Evolutionary conservation across 805 yeast species (phyloP), one percentile per base, ranked within the genome.

Genomic region (Clavispora santaluciae): DNA sequence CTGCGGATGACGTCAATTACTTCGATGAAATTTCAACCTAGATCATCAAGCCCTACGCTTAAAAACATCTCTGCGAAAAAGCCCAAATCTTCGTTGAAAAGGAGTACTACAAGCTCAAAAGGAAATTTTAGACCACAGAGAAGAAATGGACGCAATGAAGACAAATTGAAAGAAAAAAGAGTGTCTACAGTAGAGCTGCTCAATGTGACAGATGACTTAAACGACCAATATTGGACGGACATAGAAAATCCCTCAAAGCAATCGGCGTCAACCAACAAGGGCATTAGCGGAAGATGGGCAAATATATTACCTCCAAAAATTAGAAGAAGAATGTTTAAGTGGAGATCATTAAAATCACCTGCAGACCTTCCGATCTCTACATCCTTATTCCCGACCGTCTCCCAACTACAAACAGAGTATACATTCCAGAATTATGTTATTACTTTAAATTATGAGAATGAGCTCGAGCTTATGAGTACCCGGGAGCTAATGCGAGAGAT

Each of bases 301-400:
- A 88, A 85, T 61, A 95, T 89, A 1, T 87, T 87, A 51, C 96
- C 98, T 0, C 74, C 75, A 11, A 75, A 77, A 33, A 79, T 82
- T 12, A 78, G 75, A 39, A 69, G 86, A 40, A 76, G 78, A 51
- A 68, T 81, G 12, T 82, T 90, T 38, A 90, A 90, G 56, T 93
- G 99, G 99, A 77, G 87, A 39, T 90, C 98, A 0, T 71, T 95
- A 39, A 83, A 89, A 11, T 79, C 96, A 0, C 99, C 99, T 0
- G 97, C 98, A 0, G 83, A 95, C 6, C 67, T 93, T 20, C 99
- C 99, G 0, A 67, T 86, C 0, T 80, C 88, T 2, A 80, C 95
- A 0, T 78, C 84, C 2, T 72, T 83, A 8, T 90, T 90, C 53
- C 97, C 98, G 0, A 60, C 82, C 0, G 64, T 71, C 10, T 68